These are phyloP conservation scores for Purshia tridentata DNA, from an alignment of 306 rosid genomes.

Conservation along the genomic window DNA sequence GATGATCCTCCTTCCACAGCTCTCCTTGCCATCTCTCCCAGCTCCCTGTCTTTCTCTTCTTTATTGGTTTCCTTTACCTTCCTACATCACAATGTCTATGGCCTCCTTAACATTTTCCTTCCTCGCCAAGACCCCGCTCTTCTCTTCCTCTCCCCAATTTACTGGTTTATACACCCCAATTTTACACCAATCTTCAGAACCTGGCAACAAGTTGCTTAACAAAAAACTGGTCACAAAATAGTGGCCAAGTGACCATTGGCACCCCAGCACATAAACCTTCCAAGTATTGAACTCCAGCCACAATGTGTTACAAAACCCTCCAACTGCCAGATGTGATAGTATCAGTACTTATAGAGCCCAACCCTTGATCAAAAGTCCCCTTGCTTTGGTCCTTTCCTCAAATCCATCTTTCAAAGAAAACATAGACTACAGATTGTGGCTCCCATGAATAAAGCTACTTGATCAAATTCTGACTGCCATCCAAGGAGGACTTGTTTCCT, in stretches of 20 bases:
- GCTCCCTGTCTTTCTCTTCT: too few species aligned
- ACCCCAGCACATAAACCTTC: slow-evolving; percentile 52
- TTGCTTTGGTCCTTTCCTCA: slow-evolving; percentile 38
- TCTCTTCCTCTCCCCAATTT: slow-evolving; percentile 23
- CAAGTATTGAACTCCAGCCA: slow-evolving; percentile 2
- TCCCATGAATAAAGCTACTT: too few species aligned
- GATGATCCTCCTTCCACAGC: too few species aligned
- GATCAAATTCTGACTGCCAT: too few species aligned
- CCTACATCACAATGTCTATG: too few species aligned
- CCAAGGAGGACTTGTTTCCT: too few species aligned
- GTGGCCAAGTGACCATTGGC: slow-evolving; percentile 54
- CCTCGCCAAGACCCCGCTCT: too few species aligned
- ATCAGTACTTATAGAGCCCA: slow-evolving; percentile 50
- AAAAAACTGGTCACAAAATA: slow-evolving; percentile 46
- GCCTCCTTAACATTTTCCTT: too few species aligned
- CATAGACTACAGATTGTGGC: too few species aligned
- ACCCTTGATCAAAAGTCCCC: slow-evolving; percentile 36
- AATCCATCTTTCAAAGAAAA: slow-evolving; percentile 37
- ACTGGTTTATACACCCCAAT: slow-evolving; percentile 38
- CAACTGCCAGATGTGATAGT: slow-evolving; percentile 39
- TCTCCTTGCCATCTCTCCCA: too few species aligned
- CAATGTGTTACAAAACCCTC: slow-evolving; percentile 39
- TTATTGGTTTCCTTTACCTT: too few species aligned
- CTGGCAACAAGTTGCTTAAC: slow-evolving; percentile 42
- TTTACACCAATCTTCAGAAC: slow-evolving; percentile 35